Conservation (phyloP, 148 eudicot genomes). For the Heliamphora exappendiculata region DNA sequence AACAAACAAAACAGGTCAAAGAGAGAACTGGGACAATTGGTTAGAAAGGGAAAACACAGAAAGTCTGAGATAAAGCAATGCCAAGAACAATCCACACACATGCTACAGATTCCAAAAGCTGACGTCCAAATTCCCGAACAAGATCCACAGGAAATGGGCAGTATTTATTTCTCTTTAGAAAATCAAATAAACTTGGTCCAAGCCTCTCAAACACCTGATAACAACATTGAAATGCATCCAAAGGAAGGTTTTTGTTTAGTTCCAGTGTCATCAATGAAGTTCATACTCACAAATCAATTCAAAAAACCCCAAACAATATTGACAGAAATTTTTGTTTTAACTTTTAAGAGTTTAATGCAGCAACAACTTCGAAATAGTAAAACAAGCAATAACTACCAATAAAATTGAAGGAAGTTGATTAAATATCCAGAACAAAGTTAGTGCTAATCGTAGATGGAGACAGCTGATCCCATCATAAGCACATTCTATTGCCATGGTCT, state of each 20-base stretch:
- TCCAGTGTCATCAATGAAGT: conserved; percentile 21
- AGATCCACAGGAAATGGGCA: conserved; percentile 85
- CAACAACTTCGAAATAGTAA: background rate
- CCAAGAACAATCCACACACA: conserved; percentile 67
- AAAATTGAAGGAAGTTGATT: background rate
- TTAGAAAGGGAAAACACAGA: conserved; percentile 19
- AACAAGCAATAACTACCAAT: background rate
- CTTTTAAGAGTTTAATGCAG: background rate
- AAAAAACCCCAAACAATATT: conserved; percentile 11
- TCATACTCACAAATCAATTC: conserved; percentile 21
- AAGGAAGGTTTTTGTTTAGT: conserved; percentile 36
- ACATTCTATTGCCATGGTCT: background rate
- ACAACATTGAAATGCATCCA: conserved; percentile 51
- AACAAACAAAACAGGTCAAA: conserved; percentile 14
- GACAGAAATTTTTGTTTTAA: background rate
- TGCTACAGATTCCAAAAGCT: conserved; percentile 97
- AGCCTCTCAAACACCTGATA: conserved; percentile 98
- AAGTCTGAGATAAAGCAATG: conserved; percentile 25
- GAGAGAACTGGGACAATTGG: conserved; percentile 20
- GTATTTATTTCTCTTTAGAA: conserved; percentile 78
- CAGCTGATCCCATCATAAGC: background rate
- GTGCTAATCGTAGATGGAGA: background rate
- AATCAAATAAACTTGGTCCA: conserved; percentile 96
- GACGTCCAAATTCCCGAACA: conserved; percentile 91
- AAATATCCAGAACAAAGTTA: background rate